A percentile compares a stretch with the other conserved stretches of the same genome.
These are phyloP conservation scores for Trametes polyzona DNA, from an alignment of 1,284 basidiomycete species.

Conservation along the genomic window DNA sequence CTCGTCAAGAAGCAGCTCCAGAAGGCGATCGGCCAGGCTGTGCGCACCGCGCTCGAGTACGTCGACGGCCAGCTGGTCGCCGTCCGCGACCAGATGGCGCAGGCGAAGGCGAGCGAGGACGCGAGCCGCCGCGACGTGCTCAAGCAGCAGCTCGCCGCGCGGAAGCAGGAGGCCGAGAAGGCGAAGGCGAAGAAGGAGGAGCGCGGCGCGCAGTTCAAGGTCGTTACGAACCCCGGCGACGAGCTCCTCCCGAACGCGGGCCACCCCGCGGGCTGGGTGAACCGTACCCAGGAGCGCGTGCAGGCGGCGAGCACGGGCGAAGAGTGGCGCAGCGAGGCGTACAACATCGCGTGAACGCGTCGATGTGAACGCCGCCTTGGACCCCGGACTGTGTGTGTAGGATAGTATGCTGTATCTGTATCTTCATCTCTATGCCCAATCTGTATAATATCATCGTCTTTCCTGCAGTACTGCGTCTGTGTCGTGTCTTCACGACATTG, in stretches of 20 bases:
- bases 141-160: slow-evolving; percentile 61
- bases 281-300: slow-evolving; percentile 61
- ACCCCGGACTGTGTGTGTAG: neutral
- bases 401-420: slow-evolving; percentile 8
- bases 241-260: slow-evolving; percentile 60
- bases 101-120: slow-evolving; percentile 63
- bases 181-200: slow-evolving; percentile 44
- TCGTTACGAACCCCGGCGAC: slow-evolving; percentile 68
- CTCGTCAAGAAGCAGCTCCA: slow-evolving; percentile 92
- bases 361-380: neutral
- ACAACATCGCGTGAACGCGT: neutral
- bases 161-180: slow-evolving; percentile 52
- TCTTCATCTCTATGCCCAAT: neutral
- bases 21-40: slow-evolving; percentile 78
- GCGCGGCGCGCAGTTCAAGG: slow-evolving; percentile 69
- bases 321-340: slow-evolving; percentile 73
- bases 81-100: slow-evolving; percentile 76
- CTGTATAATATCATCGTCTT: neutral
- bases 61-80: slow-evolving; percentile 84
- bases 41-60: slow-evolving; percentile 84
- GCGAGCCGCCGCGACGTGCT: slow-evolving; percentile 59
- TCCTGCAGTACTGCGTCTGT: too few relatives aligned
- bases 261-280: slow-evolving; percentile 73
- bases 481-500: too few relatives aligned
- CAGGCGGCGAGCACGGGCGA: slow-evolving; percentile 50